Evolutionary conservation across 352 stramenopile species (phyloP).

Genomic region (Pythium rhizo-oryzae): DNA sequence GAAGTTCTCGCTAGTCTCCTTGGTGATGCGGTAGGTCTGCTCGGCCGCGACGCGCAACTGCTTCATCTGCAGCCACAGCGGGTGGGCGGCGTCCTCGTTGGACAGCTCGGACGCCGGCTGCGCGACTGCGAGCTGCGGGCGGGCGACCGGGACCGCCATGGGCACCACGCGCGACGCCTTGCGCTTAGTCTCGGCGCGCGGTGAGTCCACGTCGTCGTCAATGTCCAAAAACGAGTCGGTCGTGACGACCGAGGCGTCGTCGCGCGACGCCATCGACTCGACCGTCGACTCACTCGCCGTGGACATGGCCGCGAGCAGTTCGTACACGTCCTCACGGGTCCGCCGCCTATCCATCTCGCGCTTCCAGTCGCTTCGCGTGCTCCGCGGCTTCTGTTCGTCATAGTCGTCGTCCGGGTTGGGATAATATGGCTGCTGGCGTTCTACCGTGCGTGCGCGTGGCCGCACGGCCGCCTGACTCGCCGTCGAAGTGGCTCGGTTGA

Average conservation of each 20-base stretch:
- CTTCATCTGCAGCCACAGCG: slow-evolving; percentile 26
- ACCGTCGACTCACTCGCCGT: slow-evolving; percentile 16
- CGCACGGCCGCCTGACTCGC: not conserved
- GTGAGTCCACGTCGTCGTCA: slow-evolving; percentile 6
- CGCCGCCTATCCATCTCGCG: not conserved
- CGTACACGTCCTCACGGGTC: slow-evolving; percentile 22
- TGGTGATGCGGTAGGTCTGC: slow-evolving; percentile 25
- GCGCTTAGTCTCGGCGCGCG: not conserved
- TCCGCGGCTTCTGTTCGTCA: not conserved
- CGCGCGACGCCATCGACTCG: slow-evolving; percentile 14
- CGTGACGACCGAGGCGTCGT: slow-evolving; percentile 1
- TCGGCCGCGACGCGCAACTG: slow-evolving; percentile 25
- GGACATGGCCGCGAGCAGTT: slow-evolving; percentile 21
- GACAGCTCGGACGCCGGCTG: not conserved
- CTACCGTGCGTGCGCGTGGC: not conserved
- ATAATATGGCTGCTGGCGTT: not conserved
- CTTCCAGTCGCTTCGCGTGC: not conserved
- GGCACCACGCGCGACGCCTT: not conserved
- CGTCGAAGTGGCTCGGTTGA: not conserved
- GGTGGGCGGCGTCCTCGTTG: not conserved
- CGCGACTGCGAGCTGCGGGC: not conserved
- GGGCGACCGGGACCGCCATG: not conserved
- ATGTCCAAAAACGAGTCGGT: slow-evolving; percentile 15
- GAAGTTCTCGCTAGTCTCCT: slow-evolving; percentile 18
- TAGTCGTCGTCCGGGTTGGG: not conserved